phyloP scores from a whole-genome alignment of 306 rosid genomes.

The Corylus heterophylla region DNA sequence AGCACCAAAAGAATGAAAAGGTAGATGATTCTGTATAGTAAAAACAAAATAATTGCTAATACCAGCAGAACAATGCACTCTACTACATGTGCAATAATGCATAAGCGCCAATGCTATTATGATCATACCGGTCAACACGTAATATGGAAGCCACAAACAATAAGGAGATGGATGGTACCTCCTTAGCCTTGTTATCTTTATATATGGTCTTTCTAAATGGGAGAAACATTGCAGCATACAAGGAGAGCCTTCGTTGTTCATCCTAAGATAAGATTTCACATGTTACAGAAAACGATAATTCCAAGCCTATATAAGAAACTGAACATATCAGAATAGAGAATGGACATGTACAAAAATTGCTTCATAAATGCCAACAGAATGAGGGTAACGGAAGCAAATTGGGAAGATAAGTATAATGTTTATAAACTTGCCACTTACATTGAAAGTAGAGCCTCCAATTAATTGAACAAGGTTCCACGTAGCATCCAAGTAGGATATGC shows the following conservation, averaged over 20 bases:
- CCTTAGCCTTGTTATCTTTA: constrained; percentile 65
- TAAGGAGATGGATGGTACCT: constrained; percentile 40
- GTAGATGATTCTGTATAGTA: neutral
- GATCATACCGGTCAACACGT: constrained; percentile 2
- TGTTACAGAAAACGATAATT: constrained; percentile 12
- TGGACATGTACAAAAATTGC: constrained; percentile 6
- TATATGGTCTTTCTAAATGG: constrained; percentile 65
- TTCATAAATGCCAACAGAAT: constrained; percentile 10
- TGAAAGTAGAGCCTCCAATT: constrained; percentile 55
- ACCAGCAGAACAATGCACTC: constrained; percentile 3
- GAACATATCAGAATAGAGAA: constrained; percentile 11
- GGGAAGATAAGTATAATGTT: neutral
- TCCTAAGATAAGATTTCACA: constrained; percentile 57
- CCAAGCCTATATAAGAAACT: constrained; percentile 14
- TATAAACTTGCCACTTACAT: constrained; percentile 50
- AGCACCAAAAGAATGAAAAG: neutral
- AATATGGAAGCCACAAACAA: constrained; percentile 18
- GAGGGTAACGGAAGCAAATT: neutral
- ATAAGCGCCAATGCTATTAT: constrained; percentile 16
- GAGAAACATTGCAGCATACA: constrained; percentile 76
- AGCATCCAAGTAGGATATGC: constrained; percentile 58
- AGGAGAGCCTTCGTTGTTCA: constrained; percentile 71
- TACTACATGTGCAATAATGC: constrained; percentile 9
- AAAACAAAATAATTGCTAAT: neutral
- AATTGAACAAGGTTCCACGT: constrained; percentile 65